A percentile compares a stretch with the other conserved stretches of the same genome.
Conservation (phyloP, 768 basidiomycete genomes). For the Pisolithus orientalis region DNA sequence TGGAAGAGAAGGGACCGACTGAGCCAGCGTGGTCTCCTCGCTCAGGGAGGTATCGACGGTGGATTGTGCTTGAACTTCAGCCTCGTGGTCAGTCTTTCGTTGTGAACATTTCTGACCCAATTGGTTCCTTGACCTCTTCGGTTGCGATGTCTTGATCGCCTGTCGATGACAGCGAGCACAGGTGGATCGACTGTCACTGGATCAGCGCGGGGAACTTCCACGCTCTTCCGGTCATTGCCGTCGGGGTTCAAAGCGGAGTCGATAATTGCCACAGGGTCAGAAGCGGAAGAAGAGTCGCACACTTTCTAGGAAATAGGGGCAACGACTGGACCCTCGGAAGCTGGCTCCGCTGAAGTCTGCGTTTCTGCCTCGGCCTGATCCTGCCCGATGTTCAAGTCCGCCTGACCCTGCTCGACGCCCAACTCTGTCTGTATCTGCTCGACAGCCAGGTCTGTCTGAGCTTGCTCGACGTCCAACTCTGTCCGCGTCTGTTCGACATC, state of each 20-base stretch:
- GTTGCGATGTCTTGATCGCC: constrained; percentile 32
- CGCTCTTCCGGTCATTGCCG: not conserved
- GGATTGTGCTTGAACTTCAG: constrained; percentile 19
- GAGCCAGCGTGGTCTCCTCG: constrained; percentile 39
- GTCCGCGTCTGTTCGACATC: too few relatives aligned
- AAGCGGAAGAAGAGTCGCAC: not conserved
- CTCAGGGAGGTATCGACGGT: constrained; percentile 9
- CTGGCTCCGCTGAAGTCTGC: not conserved
- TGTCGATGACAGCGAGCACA: constrained; percentile 6
- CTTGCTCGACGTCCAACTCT: too few relatives aligned
- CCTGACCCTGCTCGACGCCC: too few relatives aligned
- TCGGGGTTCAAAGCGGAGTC: constrained; percentile 1
- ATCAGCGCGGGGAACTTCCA: not conserved
- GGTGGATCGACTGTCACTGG: constrained; percentile 5
- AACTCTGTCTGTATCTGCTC: too few relatives aligned
- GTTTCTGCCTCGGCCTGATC: not conserved
- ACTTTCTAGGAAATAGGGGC: not conserved
- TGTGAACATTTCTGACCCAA: constrained; percentile 39
- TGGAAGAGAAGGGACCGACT: constrained; percentile 17
- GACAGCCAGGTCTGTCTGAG: too few relatives aligned
- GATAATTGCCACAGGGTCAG: not conserved
- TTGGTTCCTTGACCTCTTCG: constrained; percentile 38
- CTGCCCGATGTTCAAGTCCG: not conserved
- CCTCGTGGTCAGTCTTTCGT: constrained; percentile 50
- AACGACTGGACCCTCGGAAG: not conserved